Base-by-base conservation (phyloP, 2,329 filamentous ascomycete species). In the Cercospora sp. region DNA sequence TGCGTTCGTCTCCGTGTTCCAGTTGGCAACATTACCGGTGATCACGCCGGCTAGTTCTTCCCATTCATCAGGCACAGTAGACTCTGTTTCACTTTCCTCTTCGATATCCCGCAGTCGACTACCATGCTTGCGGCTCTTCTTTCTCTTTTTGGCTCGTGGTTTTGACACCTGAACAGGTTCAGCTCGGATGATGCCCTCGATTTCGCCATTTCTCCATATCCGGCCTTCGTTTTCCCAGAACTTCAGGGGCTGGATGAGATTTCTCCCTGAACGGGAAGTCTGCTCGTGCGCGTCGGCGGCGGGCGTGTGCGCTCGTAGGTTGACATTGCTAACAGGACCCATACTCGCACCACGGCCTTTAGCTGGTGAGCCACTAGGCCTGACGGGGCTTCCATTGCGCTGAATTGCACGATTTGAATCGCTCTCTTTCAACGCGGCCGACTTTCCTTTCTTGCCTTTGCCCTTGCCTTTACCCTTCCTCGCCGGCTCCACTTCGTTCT, bases 191-290 rank as follows among this genome's bases (percentile, higher is more conserved):
- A 97, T 87, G 72, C 92, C 91, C 75, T 92, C 91, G 73, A 94
- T 89, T 12, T 86, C 89, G 1, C 89, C 87, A 26, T 88, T 86
- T 18, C 86, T 83, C 75, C 89, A 92, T 23, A 93, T 87, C 58
- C 91, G 87, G 64, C 87, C 87, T 77, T 98, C 94, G 72, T 93
- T 93, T 74, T 89, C 89, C 94, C 94, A 98, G 77, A 87, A 96
- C 28, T 92, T 88, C 36, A 97, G 81, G 0, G 94, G 95, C 68
- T 88, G 87, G 69, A 92, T 89, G 9, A 91, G 92, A 63, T 88
- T 87, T 66, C 95, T 88, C 2, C 93, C 94, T 12, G 90, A 94
- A 64, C 93, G 89, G n/a, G 86, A 86, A 61, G 90, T 91, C 55
- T 84, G 86, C 31, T 83, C 83, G 69, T 87, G 82, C 28, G 80